Base-by-base conservation (phyloP, 768 basidiomycete species). In the Boletus rufocinnamomeus region DNA sequence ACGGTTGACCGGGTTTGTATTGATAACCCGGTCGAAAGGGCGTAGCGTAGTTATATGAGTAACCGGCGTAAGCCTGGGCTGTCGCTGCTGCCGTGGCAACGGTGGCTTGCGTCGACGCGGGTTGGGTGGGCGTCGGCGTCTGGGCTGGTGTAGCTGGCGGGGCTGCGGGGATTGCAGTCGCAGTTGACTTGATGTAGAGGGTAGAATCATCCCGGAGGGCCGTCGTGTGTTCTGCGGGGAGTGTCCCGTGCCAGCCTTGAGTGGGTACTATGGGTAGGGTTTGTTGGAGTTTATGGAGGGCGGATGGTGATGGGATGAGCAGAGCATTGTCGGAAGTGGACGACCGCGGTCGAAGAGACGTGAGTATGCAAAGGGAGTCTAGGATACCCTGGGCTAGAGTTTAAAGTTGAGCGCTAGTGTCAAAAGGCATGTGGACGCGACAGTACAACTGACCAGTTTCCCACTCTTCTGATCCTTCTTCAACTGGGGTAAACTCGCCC, bases 401-500 rank as follows among this genome's bases (percentile, higher is more conserved):
- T n/a, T 58, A 54, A 64, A 46, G 34, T 51, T 60, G 57, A 65
- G 66, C 43, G 9, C 4, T 58, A 54, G 55, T 4, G n/a, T 47
- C 30, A 41, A 46, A 54, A 35, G 4, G 60, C 6, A 52, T 37
- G 57, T 62, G 13, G 38, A 46, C 30, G 32, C 38, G 56, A 47
- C 21, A 25, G n/a, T 14, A 43, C 37, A 52, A 72, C 86, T 63
- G 67, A 92, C 91, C 92, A 59, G 82, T 83, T 63, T 90, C 86
- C 88, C 88, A 91, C 70, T 94, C 91, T 71, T 92, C 91, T 13
- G 88, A 88, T 35, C 80, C 87, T 67, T 85, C 82, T 67, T 85
- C 80, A 4, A 84, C 84, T 53, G 76, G 77, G 35, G 70, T 69
- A 10, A 76, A 81, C 40, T 76, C 78, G 16, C 77, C 78, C 25